These are phyloP conservation scores for Monilinia aucupariae DNA, from an alignment of 2,329 filamentous ascomycete genomes.

Conservation along the genomic window DNA sequence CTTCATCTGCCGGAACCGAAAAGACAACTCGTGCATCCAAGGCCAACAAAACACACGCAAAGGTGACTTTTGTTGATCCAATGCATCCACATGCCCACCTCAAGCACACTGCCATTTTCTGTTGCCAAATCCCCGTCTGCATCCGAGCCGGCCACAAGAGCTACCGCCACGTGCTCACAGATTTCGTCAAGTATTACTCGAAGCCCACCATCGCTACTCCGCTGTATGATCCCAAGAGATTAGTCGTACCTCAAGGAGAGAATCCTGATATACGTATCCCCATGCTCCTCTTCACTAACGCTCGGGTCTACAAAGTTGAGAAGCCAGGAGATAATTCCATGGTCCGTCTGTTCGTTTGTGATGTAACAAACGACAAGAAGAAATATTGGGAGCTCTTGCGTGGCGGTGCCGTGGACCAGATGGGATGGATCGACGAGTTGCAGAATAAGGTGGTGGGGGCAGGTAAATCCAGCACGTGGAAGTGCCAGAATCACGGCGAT, in stretches of 20 bases:
- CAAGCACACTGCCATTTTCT: neutral
- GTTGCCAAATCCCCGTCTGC: neutral
- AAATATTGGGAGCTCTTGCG: slow-evolving; percentile 4
- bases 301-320: neutral
- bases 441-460: neutral
- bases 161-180: neutral
- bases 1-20: neutral
- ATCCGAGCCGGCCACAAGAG: neutral
- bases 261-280: neutral
- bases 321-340: neutral
- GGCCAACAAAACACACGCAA: neutral
- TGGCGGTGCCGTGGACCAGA: neutral
- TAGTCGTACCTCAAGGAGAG: neutral
- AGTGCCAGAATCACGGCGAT: neutral
- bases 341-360: neutral
- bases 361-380: neutral
- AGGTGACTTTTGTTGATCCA: neutral
- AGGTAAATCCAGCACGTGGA: neutral
- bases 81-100: neutral
- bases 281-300: neutral
- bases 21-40: no score
- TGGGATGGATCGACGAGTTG: neutral
- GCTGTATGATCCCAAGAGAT: neutral
- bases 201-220: neutral
- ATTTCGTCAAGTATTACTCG: neutral